These are phyloP conservation scores for Mycena sp. DNA, from an alignment of 1,284 basidiomycete genomes.

Conservation along the genomic window DNA sequence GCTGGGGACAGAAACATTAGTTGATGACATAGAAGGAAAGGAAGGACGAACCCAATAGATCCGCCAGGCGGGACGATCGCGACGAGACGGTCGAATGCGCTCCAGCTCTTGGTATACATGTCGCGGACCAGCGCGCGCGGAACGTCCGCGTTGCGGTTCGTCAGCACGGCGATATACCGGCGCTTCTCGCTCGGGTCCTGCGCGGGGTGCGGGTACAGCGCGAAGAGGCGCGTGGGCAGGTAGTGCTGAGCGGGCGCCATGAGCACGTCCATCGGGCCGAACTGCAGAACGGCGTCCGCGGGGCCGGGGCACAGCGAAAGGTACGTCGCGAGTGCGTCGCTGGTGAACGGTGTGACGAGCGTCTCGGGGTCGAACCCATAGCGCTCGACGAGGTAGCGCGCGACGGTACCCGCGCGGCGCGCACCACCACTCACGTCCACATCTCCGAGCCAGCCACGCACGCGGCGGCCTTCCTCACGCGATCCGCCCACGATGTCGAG, in stretches of 20 bases:
- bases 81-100: conserved; percentile 83
- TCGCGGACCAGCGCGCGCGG: conserved; percentile 84
- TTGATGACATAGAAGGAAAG: conserved; percentile 4
- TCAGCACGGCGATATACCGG: conserved; percentile 74
- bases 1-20: conserved; percentile 46
- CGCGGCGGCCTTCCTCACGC: conserved; percentile 72
- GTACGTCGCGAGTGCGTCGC: conserved; percentile 77
- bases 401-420: conserved; percentile 70
- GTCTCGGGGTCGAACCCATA: conserved; percentile 84
- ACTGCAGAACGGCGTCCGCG: conserved; percentile 75
- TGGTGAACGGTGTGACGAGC: conserved; percentile 77
- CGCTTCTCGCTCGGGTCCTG: conserved; percentile 77
- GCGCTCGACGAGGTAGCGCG: conserved; percentile 78
- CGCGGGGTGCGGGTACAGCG: conserved; percentile 78
- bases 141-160: conserved; percentile 82
- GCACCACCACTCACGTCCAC: conserved; percentile 70
- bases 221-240: conserved; percentile 74
- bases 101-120: conserved; percentile 92
- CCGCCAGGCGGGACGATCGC: conserved; percentile 88
- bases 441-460: conserved; percentile 79
- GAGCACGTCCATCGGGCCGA: conserved; percentile 82
- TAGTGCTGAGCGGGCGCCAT: conserved; percentile 78
- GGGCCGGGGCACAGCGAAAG: conserved; percentile 77
- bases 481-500: conserved; percentile 81
- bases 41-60: conserved; percentile 74